Percentiles rank a stretch among this genome's conserved stretches.
Conservation (phyloP, 257 asterid genomes). For the Fraxinus pennsylvanica region DNA sequence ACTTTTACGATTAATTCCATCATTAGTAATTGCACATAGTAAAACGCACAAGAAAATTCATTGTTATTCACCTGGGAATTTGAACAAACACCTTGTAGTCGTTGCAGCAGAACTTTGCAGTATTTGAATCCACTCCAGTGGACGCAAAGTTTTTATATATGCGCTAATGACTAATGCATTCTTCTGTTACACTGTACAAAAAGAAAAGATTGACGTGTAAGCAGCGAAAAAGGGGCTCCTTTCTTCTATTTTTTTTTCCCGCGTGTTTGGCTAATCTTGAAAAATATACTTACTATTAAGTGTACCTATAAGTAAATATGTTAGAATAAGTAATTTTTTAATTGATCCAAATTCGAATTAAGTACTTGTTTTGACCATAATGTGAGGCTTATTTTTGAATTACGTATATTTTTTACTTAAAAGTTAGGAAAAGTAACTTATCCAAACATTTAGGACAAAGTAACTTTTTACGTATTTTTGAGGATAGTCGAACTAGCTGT, state of each 20-base stretch:
- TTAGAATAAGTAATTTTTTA: too few species aligned
- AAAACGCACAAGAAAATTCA: not conserved
- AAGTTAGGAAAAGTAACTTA: not conserved
- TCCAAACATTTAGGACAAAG: not conserved
- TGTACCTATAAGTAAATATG: not conserved
- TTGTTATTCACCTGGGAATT: constrained; percentile 29
- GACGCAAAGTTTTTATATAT: not conserved
- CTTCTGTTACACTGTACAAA: not conserved
- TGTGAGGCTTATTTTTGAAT: not conserved
- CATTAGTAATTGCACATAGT: not conserved
- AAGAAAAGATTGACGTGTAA: not conserved
- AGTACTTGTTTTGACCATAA: not conserved
- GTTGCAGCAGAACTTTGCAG: constrained; percentile 2
- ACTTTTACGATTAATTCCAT: not conserved
- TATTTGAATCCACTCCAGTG: not conserved
- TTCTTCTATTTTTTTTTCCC: not conserved
- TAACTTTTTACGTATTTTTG: not conserved
- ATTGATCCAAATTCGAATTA: not conserved
- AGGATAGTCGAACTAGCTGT: not conserved
- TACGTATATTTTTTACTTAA: not conserved
- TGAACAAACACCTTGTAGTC: constrained; percentile 31
- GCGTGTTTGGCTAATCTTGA: not conserved
- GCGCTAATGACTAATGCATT: not conserved
- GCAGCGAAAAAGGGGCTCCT: not conserved
- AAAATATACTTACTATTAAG: not conserved